A percentile compares a stretch with the other conserved stretches of the same genome.
phyloP scores from a whole-genome alignment of 148 eudicot genomes.

The Cornus suecica region DNA sequence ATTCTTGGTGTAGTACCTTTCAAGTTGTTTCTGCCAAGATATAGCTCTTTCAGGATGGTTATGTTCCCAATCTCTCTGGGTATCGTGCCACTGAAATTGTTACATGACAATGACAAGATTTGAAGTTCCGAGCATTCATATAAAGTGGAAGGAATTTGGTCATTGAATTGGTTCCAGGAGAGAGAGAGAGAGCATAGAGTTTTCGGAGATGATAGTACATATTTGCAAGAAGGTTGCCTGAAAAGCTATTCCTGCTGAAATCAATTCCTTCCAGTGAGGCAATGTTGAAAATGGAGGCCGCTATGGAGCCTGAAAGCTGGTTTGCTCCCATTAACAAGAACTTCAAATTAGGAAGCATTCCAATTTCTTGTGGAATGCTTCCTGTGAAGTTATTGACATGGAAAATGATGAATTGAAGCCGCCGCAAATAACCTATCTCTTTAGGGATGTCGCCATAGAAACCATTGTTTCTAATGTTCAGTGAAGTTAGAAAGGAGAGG shows the following conservation, averaged over 20 bases:
- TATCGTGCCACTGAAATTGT: constrained; percentile 8
- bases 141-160: background rate
- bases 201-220: too few species aligned
- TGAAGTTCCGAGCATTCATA: constrained; percentile 9
- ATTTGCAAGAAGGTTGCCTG: background rate
- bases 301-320: background rate
- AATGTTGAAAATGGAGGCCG: background rate
- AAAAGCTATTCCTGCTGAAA: background rate
- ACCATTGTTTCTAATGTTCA: constrained; percentile 11
- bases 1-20: background rate
- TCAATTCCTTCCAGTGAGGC: background rate
- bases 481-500: constrained; percentile 6
- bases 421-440: constrained; percentile 1
- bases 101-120: background rate
- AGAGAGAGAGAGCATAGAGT: background rate
- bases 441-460: background rate
- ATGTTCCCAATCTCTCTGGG: constrained; percentile 14
- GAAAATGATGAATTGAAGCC: background rate
- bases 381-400: too few species aligned
- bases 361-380: too few species aligned
- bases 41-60: background rate
- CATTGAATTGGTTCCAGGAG: background rate
- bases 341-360: background rate
- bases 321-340: background rate
- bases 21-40: constrained; percentile 10